Evolutionary conservation across 257 asterid genomes (phyloP), one percentile per base, ranked within the genome.

Genomic region (Nicotiana noctiflora): DNA sequence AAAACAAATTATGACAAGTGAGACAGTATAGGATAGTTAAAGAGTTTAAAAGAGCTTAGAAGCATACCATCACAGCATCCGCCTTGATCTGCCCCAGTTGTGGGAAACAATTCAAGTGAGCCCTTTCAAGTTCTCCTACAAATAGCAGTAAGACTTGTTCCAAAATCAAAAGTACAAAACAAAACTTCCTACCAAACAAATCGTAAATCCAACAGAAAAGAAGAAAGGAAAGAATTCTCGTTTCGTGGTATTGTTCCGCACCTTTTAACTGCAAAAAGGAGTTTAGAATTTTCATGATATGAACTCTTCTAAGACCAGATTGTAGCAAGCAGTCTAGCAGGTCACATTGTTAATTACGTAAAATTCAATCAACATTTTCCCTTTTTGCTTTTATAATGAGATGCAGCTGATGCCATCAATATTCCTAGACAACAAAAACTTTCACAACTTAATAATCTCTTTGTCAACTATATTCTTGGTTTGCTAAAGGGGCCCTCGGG

Each of bases 21-120:
- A 9, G 40, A 52, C 37, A 68, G 44, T 27, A 31, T 40, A 64
- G 13, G 74, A 52, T 23, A 51, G 49, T 8, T 65, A 27, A 53
- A 55, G 32, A 75, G 60, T 57, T 65, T 40, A 40, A 40, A 40
- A 8, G 18, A 67, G 72, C 37, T 52, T 44, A 18, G 81, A 68
- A 80, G 79, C 87, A 61, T 85, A 93, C 97, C 94, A 82, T 84
- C 64, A 93, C 18, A 31, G 84, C 80, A 29, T 81, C 62, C 19
- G 88, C 91, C 46, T 52, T 82, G 52, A 93, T 88, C 60, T 72
- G 79, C 57, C 97, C 93, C 59, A 83, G 37, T 66, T 87, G 87
- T 0, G 91, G 97, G 87, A 89, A 93, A 84, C 93, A 93, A 89
- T 80, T 87, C 79, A 87, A 88, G 84, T 93, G 97, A 5, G 82